Base-by-base conservation (phyloP, 768 basidiomycete species). In the Trametes cubensis region DNA sequence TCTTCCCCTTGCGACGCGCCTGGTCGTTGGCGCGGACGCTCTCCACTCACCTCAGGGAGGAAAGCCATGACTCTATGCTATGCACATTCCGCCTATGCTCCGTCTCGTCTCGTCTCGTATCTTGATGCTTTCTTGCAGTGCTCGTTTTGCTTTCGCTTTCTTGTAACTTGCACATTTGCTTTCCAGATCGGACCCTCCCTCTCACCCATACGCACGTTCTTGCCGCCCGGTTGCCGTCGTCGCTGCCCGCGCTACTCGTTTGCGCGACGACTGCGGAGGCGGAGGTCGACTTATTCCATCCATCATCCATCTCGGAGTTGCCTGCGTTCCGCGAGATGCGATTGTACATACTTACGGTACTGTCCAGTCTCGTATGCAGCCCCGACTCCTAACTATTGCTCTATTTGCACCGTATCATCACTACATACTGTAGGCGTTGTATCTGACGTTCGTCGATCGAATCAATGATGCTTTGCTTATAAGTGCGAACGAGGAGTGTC, bases 61-160 rank as follows among this genome's bases (percentile, higher is more conserved):
- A 30, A 30, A 40, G 49, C 45, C 44, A 21, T 52, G 40, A 54
- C 57, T 57, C 56, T 69, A 76, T 77, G 74, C 71, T 71, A 77
- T 77, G 76, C 23, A 64, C 61, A 58, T 60, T 70, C 64, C 58
- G 47, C 60, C 59, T 68, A 77, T 77, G 73, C 74, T 45, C 46
- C 58, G 15, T 54, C 47, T 60, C 34, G 34, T 34, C 44, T 50
- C 55, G 39, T 53, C 58, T 52, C 47, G 41, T 38, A 21, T 53
- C 40, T 49, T 47, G 53, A 50, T 55, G 58, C 53, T 64, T 56
- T 64, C 63, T 64, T 48, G 60, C 59, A 52, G 45, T 55, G 60
- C 63, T 60, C 41, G 39, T 28, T 54, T 41, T 50, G 26, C 53
- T 47, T 46, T 45, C 50, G 41, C 38, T 55, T 25, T 60, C 55